Conservation (phyloP, 345 rosid genomes). For the Diplotaxis tenuifolia region DNA sequence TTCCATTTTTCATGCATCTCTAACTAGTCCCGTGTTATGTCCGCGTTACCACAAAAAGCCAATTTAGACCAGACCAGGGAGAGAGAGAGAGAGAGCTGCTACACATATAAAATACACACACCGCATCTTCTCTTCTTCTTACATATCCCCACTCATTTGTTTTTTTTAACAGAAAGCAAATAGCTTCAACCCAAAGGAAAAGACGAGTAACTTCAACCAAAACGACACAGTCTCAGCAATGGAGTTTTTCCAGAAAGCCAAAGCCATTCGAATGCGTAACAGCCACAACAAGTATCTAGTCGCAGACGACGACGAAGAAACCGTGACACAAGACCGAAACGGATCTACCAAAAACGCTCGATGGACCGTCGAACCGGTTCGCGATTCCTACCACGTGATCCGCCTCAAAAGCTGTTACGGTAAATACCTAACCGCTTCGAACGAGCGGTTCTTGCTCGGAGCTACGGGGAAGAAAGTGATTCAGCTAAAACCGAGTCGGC, state of each 20-base stretch:
- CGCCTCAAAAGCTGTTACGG: constrained; percentile 72
- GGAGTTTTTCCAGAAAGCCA: constrained; percentile 80
- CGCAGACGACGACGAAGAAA: constrained; percentile 74
- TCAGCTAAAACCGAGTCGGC: constrained; percentile 51
- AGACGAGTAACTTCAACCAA: constrained; percentile 20
- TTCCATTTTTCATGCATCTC: not conserved
- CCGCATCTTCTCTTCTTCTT: not conserved
- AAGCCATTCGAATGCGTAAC: constrained; percentile 67
- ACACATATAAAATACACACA: not conserved
- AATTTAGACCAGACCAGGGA: constrained; percentile 10
- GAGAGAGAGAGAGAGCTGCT: not conserved
- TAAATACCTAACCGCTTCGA: constrained; percentile 79
- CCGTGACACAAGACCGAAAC: constrained; percentile 58
- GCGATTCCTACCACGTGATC: constrained; percentile 44
- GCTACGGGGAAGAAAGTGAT: constrained; percentile 72
- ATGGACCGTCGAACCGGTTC: constrained; percentile 71
- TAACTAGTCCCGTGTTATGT: constrained; percentile 4
- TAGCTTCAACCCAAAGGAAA: constrained; percentile 27
- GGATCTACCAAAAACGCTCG: constrained; percentile 59
- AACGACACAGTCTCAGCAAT: constrained; percentile 38
- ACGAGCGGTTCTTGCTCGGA: constrained; percentile 70
- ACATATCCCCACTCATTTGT: not conserved
- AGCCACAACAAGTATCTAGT: constrained; percentile 71
- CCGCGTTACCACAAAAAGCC: constrained; percentile 21
- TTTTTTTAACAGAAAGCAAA: not conserved